Conservation (phyloP, 2,329 filamentous ascomycete species). For the Trichoderma brevicompactum region DNA sequence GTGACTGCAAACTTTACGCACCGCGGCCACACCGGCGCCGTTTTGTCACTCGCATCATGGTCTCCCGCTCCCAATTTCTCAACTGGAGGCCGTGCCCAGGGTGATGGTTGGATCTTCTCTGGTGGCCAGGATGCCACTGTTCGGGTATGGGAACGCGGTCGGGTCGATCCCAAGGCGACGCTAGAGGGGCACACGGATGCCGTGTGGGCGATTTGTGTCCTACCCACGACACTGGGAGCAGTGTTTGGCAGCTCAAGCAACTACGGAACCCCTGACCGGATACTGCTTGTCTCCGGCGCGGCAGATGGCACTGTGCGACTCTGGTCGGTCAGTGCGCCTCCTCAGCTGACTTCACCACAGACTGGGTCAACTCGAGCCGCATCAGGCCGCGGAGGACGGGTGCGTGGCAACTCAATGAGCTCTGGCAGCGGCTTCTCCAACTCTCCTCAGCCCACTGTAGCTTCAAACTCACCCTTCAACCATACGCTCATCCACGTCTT, state of each 20-base stretch:
- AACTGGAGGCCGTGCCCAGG: constrained; percentile 82
- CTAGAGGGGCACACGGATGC: constrained; percentile 94
- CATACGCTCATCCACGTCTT: constrained; percentile 90
- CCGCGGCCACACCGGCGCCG: constrained; percentile 87
- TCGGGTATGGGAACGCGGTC: constrained; percentile 91
- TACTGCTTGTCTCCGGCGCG: constrained; percentile 87
- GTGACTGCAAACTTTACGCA: constrained; percentile 95
- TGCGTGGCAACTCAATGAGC: constrained; percentile 89
- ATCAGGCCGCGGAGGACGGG: constrained; percentile 67
- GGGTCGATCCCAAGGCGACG: constrained; percentile 93
- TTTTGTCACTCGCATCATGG: constrained; percentile 85
- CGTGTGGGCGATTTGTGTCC: constrained; percentile 92
- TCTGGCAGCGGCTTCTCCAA: constrained; percentile 91
- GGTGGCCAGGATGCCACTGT: constrained; percentile 93
- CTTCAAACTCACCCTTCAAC: constrained; percentile 83
- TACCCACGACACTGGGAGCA: constrained; percentile 79
- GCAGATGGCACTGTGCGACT: constrained; percentile 91
- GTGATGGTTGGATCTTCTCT: constrained; percentile 98
- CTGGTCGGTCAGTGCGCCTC: constrained; percentile 92
- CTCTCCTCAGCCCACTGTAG: constrained; percentile 85
- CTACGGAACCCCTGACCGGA: constrained; percentile 81
- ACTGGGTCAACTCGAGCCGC: constrained; percentile 65
- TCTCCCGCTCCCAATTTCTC: constrained; percentile 86
- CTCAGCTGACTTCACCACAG: constrained; percentile 81
- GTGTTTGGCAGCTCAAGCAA: constrained; percentile 77